Conservation (phyloP, 2,329 filamentous ascomycete genomes). For the Ceratocystiopsis sp. region DNA sequence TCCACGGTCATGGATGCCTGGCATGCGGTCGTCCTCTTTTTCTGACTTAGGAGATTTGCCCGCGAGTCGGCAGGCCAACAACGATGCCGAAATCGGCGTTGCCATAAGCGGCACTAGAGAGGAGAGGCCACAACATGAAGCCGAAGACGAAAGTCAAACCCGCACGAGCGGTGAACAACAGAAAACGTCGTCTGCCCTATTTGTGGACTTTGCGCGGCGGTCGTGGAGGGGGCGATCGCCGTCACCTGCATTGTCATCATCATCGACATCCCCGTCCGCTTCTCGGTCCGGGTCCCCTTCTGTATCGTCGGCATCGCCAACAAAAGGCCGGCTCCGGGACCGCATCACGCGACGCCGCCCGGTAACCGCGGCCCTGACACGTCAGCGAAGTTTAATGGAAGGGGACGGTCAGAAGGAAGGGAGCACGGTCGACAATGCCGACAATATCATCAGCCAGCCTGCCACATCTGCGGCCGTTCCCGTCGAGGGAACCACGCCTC, state of each 20-base stretch:
- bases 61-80: background rate
- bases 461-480: too few relatives aligned
- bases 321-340: too few relatives aligned
- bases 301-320: too few relatives aligned
- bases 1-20: too few relatives aligned
- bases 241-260: constrained; percentile 17
- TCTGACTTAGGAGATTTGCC: background rate
- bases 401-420: too few relatives aligned
- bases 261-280: background rate
- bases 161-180: constrained; percentile 11
- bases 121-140: background rate
- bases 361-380: too few relatives aligned
- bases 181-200: constrained; percentile 25
- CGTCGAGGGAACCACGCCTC: too few relatives aligned
- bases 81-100: background rate
- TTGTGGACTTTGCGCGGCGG: constrained; percentile 32
- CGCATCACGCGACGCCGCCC: too few relatives aligned
- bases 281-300: too few relatives aligned
- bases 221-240: constrained; percentile 34
- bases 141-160: background rate
- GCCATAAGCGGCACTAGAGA: background rate
- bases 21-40: too few relatives aligned
- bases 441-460: background rate
- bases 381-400: too few relatives aligned
- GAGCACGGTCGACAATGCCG: background rate